A percentile compares a stretch with the other conserved stretches of the same genome.
These are phyloP conservation scores for Lachnellula cervina DNA, from an alignment of 2,329 filamentous ascomycete species.

Conservation along the genomic window DNA sequence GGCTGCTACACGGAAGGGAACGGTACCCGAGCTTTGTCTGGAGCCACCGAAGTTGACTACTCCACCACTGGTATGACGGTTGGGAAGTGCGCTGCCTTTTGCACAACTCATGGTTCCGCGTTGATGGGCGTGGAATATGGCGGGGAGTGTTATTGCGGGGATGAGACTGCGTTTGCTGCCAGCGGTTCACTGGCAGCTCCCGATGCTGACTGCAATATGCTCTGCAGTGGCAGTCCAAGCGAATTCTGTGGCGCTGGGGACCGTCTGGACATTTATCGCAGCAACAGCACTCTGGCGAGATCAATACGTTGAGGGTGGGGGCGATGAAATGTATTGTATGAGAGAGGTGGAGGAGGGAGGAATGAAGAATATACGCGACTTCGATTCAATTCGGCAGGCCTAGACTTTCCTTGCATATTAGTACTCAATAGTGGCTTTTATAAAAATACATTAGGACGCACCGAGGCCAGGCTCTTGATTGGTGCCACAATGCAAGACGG, in stretches of 20 bases:
- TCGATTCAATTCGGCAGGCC: neutral
- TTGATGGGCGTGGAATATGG: constrained; percentile 44
- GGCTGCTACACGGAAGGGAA: constrained; percentile 14
- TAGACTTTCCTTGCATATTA: neutral
- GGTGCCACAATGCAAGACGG: neutral
- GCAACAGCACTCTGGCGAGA: neutral
- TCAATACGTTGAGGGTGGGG: neutral
- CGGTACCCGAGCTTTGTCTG: constrained; percentile 39
- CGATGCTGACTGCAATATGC: constrained; percentile 20
- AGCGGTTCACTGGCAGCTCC: constrained; percentile 9
- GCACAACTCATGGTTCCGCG: constrained; percentile 23
- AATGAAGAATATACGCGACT: neutral
- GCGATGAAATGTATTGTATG: neutral
- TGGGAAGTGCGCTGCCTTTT: constrained; percentile 17
- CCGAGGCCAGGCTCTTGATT: too few relatives aligned
- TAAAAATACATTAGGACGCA: neutral
- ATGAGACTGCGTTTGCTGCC: constrained; percentile 1
- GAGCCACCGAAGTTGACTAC: neutral
- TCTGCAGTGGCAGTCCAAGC: constrained; percentile 23
- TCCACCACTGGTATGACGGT: constrained; percentile 11
- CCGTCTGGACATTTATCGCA: constrained; percentile 20
- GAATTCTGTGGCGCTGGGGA: constrained; percentile 27
- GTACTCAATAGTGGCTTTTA: neutral
- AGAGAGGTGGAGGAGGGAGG: neutral
- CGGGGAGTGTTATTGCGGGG: constrained; percentile 36